These are phyloP conservation scores for Perkinsus olseni DNA, from an alignment of 169 alveolate genomes.

Conservation along the genomic window DNA sequence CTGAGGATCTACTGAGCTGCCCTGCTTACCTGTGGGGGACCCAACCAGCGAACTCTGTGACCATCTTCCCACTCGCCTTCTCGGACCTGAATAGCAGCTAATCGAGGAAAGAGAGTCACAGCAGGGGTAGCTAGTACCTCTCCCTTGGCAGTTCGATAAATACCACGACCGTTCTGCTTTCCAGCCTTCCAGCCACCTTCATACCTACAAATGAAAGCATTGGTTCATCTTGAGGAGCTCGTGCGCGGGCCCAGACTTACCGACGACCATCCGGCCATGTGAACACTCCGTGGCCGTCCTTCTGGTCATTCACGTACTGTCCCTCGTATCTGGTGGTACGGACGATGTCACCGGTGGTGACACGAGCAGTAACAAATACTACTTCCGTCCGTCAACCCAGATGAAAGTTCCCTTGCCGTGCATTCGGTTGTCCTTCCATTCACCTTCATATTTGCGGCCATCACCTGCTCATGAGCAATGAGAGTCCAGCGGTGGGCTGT, in stretches of 20 bases:
- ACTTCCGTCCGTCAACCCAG: constrained; percentile 65
- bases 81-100: not conserved
- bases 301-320: constrained; percentile 53
- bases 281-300: constrained; percentile 69
- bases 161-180: constrained; percentile 37
- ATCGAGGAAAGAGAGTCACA: not conserved
- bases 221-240: not conserved
- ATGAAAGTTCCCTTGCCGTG: constrained; percentile 66
- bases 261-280: constrained; percentile 43
- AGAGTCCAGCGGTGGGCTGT: not conserved
- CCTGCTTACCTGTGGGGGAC: not conserved
- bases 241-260: not conserved
- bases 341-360: constrained; percentile 49
- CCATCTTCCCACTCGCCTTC: not conserved
- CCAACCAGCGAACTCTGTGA: not conserved
- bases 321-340: constrained; percentile 56
- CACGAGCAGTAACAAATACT: constrained; percentile 64
- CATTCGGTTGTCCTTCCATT: constrained; percentile 69
- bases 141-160: not conserved
- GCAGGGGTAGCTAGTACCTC: not conserved
- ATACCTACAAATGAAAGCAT: constrained; percentile 25
- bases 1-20: not conserved
- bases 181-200: constrained; percentile 45
- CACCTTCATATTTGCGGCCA: constrained; percentile 72
- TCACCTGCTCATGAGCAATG: constrained; percentile 37